Evolutionary conservation across 2,329 filamentous ascomycete species (phyloP).

Genomic region (Ophiostoma montium): DNA sequence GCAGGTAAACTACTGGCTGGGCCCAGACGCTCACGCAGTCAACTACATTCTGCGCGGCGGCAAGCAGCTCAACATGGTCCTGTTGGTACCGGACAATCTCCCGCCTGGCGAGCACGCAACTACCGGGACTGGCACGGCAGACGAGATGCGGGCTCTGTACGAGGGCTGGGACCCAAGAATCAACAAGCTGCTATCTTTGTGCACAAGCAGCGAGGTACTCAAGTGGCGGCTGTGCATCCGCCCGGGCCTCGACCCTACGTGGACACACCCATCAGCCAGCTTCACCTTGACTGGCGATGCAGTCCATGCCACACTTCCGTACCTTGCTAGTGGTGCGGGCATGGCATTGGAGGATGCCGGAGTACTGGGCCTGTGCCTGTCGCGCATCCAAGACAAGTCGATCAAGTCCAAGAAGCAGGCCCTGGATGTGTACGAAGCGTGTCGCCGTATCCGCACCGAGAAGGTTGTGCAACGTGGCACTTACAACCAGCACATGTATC

Average conservation of each 20-base stretch:
- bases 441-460: constrained; percentile 9
- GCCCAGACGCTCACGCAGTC: constrained; percentile 21
- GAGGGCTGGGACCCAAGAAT: constrained; percentile 23
- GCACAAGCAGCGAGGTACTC: constrained; percentile 25
- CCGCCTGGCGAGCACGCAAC: constrained; percentile 14
- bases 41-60: constrained; percentile 21
- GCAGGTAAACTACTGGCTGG: constrained; percentile 21
- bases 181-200: constrained; percentile 21
- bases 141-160: constrained; percentile 24
- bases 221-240: constrained; percentile 35
- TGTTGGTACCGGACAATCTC: constrained; percentile 16
- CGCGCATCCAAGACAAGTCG: constrained; percentile 1
- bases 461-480: constrained; percentile 10
- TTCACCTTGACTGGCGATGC: constrained; percentile 7
- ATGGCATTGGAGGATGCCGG: constrained; percentile 31
- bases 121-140: constrained; percentile 17
- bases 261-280: constrained; percentile 21
- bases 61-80: constrained; percentile 22
- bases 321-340: constrained; percentile 32
- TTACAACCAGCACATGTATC: constrained; percentile 13
- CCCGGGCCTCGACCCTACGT: constrained; percentile 24
- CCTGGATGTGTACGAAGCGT: constrained; percentile 10
- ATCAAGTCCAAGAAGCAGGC: constrained; percentile 2
- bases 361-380: constrained; percentile 14
- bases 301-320: constrained; percentile 22